Evolutionary conservation across 352 stramenopile species (phyloP), one percentile per base, ranked within the genome.

Genomic region (Pythium rhizo-oryzae): DNA sequence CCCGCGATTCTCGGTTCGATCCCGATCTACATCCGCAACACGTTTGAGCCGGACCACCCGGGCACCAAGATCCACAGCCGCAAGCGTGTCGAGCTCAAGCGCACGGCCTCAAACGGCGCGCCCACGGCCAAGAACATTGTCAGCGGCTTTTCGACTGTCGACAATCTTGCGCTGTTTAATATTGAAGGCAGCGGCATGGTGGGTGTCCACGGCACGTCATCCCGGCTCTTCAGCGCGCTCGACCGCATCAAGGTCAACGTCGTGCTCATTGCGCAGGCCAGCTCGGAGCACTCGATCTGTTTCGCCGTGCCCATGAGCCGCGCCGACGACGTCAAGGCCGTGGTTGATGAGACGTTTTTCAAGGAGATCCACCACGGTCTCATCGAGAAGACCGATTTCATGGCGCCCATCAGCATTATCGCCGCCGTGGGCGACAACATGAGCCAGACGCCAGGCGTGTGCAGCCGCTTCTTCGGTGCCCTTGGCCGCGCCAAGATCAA

Each of bases 11-110:
- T 82, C 18, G 85, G 92, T 21, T 90, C 79, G 70, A 98, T 99
- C 65, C 97, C 97, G 8, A 98, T 99, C 65, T 99, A 91, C 74
- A 99, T 99, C 71, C 88, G 92, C 12, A 99, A 99, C 72, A 99
- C 96, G 15, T 99, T 99, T 72, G 97, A 98, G 61, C 82, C 92
- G 2, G 59, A 70, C 28, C 85, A 94, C 47, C 82, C 84, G 6
- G 87, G 87, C 64, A 96, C 87, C 16, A 92, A 92, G 67, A 96
- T 96, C 57, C 80, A 76, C 24, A 74, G 89, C 65, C 78, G 78
- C 53, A 82, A 82, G 39, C 80, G 79, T 18, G 81, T 91, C 28
- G 78, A 80, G 65, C 74, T 90, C 39, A 79, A 81, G 65, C 82
- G 84, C 43, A 77, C 80, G 49, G 67, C 82, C 47, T 94, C 86